Evolutionary conservation across 2,329 filamentous ascomycete genomes (phyloP).

Genomic region (Amphichorda felina): DNA sequence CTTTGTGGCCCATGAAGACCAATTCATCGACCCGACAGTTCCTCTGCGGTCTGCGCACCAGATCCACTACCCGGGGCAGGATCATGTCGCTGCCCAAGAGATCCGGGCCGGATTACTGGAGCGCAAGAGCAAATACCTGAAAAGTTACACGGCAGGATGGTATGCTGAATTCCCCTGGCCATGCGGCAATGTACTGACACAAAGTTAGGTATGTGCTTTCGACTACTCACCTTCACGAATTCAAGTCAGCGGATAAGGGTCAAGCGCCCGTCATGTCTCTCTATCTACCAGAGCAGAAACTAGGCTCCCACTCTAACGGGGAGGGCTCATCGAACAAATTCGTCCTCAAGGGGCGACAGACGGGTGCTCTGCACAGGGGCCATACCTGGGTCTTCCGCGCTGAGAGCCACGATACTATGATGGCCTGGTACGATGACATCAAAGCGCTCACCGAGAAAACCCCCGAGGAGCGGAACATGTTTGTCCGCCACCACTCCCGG

Average conservation of each 20-base stretch:
- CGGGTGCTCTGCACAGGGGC: slow-evolving; percentile 78
- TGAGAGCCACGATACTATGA: slow-evolving; percentile 82
- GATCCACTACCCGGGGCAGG: slow-evolving; percentile 83
- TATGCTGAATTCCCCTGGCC: slow-evolving; percentile 31
- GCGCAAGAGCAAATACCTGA: slow-evolving; percentile 96
- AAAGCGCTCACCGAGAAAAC: slow-evolving; percentile 79
- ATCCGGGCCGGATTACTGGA: slow-evolving; percentile 86
- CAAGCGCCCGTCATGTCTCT: slow-evolving; percentile 93
- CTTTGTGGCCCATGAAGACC: slow-evolving; percentile 70
- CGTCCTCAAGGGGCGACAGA: slow-evolving; percentile 91
- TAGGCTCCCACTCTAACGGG: slow-evolving; percentile 78
- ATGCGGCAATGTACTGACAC: slow-evolving; percentile 1
- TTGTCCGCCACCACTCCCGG: slow-evolving; percentile 71
- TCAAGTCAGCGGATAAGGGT: slow-evolving; percentile 92
- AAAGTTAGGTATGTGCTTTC: slow-evolving; percentile 76
- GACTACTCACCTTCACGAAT: slow-evolving; percentile 94
- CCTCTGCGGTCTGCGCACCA: slow-evolving; percentile 68
- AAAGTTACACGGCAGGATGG: slow-evolving; percentile 95
- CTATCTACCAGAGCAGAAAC: slow-evolving; percentile 86
- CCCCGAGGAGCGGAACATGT: slow-evolving; percentile 77
- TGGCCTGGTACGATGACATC: slow-evolving; percentile 93
- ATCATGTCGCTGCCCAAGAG: slow-evolving; percentile 71
- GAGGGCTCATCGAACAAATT: slow-evolving; percentile 91
- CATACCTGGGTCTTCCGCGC: slow-evolving; percentile 63
- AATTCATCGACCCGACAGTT: slow-evolving; percentile 76